These are phyloP conservation scores for Yueomyces sp. DNA, from an alignment of 805 yeast species.

Conservation along the genomic window DNA sequence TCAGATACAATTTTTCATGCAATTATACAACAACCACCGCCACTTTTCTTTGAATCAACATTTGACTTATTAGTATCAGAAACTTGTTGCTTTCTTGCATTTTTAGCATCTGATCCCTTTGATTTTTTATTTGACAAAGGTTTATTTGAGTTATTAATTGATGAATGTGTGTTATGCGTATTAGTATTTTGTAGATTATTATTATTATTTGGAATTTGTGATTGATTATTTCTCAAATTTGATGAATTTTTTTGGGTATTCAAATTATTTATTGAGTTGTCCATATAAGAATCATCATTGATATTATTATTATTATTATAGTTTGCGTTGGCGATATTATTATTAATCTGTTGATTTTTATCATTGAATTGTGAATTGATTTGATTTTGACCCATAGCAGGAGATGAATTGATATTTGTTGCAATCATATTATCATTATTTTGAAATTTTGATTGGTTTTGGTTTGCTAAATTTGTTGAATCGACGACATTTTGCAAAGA, in stretches of 20 bases:
- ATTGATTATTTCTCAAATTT: not conserved
- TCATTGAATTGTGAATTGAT: not conserved
- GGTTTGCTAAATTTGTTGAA: not conserved
- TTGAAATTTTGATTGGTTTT: not conserved
- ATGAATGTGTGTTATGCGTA: too few species aligned
- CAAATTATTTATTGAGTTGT: not conserved
- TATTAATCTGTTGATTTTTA: not conserved
- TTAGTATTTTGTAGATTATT: not conserved
- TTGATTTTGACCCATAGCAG: not conserved
- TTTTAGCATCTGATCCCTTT: slow-evolving; percentile 1
- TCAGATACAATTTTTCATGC: slow-evolving; percentile 1
- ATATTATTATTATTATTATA: slow-evolving; percentile 1
- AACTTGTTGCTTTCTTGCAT: slow-evolving; percentile 3
- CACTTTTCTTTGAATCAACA: slow-evolving; percentile 4
- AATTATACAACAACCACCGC: slow-evolving; percentile 26
- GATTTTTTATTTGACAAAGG: not conserved
- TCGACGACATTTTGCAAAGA: not conserved
- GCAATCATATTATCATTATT: not conserved
- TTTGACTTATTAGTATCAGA: not conserved
- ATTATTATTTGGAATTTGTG: not conserved
- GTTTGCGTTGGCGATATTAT: not conserved
- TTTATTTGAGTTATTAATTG: too few species aligned
- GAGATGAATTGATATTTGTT: not conserved
- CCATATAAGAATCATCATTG: not conserved
- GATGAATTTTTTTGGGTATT: not conserved